A percentile compares a stretch with the other conserved stretches of the same genome.
These are phyloP conservation scores for Rhizopogon vulgaris DNA, from an alignment of 768 basidiomycete genomes.

Conservation along the genomic window DNA sequence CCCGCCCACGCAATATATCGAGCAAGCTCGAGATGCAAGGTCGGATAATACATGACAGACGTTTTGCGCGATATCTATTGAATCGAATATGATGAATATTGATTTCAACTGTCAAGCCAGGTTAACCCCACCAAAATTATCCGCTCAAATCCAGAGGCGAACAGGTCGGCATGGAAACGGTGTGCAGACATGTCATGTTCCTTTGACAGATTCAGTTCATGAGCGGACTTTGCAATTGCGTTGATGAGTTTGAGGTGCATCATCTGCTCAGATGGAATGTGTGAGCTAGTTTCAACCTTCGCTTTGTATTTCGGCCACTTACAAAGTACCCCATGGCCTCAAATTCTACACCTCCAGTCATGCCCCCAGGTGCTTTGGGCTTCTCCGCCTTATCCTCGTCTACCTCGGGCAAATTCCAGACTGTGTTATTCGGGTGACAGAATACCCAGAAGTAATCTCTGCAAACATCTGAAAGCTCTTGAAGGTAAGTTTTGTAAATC, in stretches of 20 bases:
- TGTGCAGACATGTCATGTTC: slow-evolving; percentile 74
- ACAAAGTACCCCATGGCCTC: slow-evolving; percentile 97
- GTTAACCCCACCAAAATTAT: slow-evolving; percentile 67
- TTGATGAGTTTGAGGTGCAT: slow-evolving; percentile 86
- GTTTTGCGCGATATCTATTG: slow-evolving; percentile 88
- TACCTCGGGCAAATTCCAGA: slow-evolving; percentile 82
- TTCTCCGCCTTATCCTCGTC: slow-evolving; percentile 84
- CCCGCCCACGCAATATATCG: slow-evolving; percentile 72
- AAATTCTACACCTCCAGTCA: slow-evolving; percentile 97
- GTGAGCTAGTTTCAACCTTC: slow-evolving; percentile 6
- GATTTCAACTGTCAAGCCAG: not conserved
- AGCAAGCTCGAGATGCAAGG: slow-evolving; percentile 88
- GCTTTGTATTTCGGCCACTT: slow-evolving; percentile 23
- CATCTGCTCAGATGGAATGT: slow-evolving; percentile 44
- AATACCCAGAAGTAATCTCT: slow-evolving; percentile 97
- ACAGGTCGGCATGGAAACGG: slow-evolving; percentile 80
- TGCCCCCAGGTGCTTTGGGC: slow-evolving; percentile 91
- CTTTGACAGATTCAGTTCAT: slow-evolving; percentile 57
- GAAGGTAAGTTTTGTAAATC: slow-evolving; percentile 76
- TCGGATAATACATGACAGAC: slow-evolving; percentile 90
- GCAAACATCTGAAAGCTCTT: slow-evolving; percentile 84
- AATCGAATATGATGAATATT: not conserved
- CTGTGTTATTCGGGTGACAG: slow-evolving; percentile 89
- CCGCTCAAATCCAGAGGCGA: slow-evolving; percentile 87
- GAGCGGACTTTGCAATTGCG: slow-evolving; percentile 59